These are phyloP conservation scores for Nyctanthes arbortristis DNA, from an alignment of 257 asterid genomes.

Conservation along the genomic window DNA sequence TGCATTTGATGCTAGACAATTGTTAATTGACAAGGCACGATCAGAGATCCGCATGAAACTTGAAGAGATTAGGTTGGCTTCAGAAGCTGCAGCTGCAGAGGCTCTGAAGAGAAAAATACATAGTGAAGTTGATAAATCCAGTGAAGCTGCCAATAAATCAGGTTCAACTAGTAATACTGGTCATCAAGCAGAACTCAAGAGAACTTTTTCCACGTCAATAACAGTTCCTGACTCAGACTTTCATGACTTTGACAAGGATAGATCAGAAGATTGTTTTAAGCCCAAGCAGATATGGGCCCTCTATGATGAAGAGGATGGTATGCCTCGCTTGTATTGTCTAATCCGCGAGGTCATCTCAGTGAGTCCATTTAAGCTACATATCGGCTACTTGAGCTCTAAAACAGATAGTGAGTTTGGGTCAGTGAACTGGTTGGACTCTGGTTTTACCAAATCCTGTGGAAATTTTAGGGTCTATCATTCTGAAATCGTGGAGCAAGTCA, in stretches of 20 bases:
- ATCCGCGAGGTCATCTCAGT: conserved; percentile 79
- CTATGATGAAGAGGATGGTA: conserved; percentile 84
- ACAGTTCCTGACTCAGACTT: conserved; percentile 94
- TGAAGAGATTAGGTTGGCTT: conserved; percentile 59
- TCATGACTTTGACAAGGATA: conserved; percentile 86
- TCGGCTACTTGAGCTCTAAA: conserved; percentile 85
- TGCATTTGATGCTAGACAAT: conserved; percentile 61
- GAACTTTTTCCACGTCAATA: conserved; percentile 63
- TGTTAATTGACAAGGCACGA: conserved; percentile 73
- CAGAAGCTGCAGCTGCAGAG: conserved; percentile 58
- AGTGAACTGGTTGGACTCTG: conserved; percentile 84
- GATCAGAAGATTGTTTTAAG: conserved; percentile 84
- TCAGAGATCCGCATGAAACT: conserved; percentile 57
- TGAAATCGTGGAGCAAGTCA: conserved; percentile 83
- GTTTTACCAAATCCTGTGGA: conserved; percentile 93
- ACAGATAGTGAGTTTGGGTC: conserved; percentile 83
- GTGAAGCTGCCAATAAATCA: conserved; percentile 30
- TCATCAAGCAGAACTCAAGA: conserved; percentile 52
- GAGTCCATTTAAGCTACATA: conserved; percentile 76
- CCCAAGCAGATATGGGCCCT: conserved; percentile 96
- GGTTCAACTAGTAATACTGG: conserved; percentile 26
- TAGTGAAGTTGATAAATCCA: conserved; percentile 38
- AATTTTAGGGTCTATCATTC: conserved; percentile 81
- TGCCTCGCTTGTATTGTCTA: conserved; percentile 96
- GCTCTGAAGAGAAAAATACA: conserved; percentile 52